Conservation (phyloP, 352 stramenopile genomes). For the Globisporangium camurandrum region DNA sequence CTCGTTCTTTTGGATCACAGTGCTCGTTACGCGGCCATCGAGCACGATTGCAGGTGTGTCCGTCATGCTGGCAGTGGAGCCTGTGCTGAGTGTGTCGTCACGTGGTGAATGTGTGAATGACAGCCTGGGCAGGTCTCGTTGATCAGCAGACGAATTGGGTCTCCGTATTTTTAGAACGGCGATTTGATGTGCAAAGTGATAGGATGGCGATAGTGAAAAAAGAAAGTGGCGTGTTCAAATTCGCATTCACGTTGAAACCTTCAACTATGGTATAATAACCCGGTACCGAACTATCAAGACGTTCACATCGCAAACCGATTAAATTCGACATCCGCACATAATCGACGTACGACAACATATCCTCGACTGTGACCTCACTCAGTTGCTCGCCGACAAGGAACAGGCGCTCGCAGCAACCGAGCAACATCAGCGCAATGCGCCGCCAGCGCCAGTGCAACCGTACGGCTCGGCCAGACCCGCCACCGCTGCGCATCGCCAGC, state of each 20-base stretch:
- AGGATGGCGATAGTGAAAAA: neutral
- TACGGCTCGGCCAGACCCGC: neutral
- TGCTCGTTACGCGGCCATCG: constrained; percentile 87
- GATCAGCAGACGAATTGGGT: neutral
- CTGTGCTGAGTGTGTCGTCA: neutral
- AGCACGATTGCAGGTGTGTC: constrained; percentile 15
- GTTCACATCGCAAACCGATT: neutral
- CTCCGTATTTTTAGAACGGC: no score
- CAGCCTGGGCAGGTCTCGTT: no score
- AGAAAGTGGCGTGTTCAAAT: neutral
- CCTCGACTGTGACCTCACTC: constrained; percentile 35
- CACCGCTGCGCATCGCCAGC: no score
- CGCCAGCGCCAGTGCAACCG: no score
- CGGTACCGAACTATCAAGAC: no score
- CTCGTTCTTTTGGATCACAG: constrained; percentile 69
- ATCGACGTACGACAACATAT: neutral
- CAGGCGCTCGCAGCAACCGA: constrained; percentile 22
- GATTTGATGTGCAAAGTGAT: neutral
- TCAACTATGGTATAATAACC: neutral
- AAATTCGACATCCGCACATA: neutral
- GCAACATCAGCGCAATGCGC: constrained; percentile 17
- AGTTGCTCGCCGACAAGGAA: constrained; percentile 56
- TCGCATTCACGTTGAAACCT: neutral
- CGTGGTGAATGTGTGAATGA: neutral
- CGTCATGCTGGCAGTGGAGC: neutral